Evolutionary conservation across 169 alveolate species (phyloP).

Genomic region (Pseudocohnilembus persalinus): DNA sequence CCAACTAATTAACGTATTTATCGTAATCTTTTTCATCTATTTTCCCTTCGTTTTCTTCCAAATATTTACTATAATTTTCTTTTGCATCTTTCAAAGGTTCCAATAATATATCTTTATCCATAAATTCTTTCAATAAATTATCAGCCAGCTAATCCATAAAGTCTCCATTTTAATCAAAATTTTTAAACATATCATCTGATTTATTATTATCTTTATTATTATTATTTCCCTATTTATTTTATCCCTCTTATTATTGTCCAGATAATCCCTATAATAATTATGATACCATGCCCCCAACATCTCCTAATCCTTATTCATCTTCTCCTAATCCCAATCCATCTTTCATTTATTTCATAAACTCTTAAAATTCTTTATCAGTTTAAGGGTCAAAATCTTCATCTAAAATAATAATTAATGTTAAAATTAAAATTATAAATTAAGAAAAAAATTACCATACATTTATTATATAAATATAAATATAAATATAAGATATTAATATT

Average conservation of each 20-base stretch:
- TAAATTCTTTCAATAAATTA: conserved; percentile 20
- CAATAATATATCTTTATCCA: conserved; percentile 24
- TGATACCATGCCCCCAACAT: not conserved
- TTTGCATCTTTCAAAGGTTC: conserved; percentile 21
- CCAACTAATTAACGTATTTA: conserved; percentile 1
- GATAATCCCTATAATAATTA: conserved; percentile 7
- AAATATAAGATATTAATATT: no score
- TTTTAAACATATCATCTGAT: conserved; percentile 23
- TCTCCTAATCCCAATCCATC: conserved; percentile 9
- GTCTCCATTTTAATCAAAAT: conserved; percentile 12
- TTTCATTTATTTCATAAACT: conserved; percentile 23
- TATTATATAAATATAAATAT: no score
- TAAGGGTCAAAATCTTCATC: conserved; percentile 13
- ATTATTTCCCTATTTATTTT: not conserved
- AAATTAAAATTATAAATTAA: not conserved
- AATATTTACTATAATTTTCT: conserved; percentile 11
- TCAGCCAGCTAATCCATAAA: conserved; percentile 18
- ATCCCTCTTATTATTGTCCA: not conserved
- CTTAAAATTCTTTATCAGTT: conserved; percentile 11
- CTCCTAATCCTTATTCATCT: conserved; percentile 4
- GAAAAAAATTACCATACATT: not conserved
- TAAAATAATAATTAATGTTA: not conserved
- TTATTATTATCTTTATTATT: not conserved
- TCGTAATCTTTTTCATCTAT: conserved; percentile 1
- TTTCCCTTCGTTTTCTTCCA: conserved; percentile 17